These are phyloP conservation scores for Amborella trichopoda DNA, from an alignment of 164 flowering plant genomes.

Conservation along the genomic window DNA sequence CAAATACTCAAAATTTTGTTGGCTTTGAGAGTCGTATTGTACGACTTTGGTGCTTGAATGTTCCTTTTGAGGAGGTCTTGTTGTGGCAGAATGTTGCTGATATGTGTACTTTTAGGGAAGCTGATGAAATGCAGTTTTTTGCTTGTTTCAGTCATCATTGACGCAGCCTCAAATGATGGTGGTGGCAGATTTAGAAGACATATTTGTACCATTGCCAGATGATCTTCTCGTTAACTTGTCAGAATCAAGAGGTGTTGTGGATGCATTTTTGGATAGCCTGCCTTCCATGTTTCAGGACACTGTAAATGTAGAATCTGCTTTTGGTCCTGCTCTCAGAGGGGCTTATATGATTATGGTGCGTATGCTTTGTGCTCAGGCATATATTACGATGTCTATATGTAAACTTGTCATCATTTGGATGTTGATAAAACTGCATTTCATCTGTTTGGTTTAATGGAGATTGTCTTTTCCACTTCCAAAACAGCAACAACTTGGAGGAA, in stretches of 20 bases:
- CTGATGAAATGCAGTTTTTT: slow-evolving; percentile 14
- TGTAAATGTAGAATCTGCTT: slow-evolving; percentile 86
- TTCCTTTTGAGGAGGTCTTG: no score
- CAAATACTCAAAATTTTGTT: no score
- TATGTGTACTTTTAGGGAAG: no score
- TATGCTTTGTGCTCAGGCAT: no score
- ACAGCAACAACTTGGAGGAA: slow-evolving; percentile 97
- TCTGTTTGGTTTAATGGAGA: background rate
- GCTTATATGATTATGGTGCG: slow-evolving; percentile 91
- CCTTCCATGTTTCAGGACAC: slow-evolving; percentile 91
- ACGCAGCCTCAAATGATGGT: slow-evolving; percentile 99
- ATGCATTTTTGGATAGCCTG: slow-evolving; percentile 83
- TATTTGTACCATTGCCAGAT: slow-evolving; percentile 92
- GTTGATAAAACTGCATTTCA: no score
- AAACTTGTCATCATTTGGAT: no score
- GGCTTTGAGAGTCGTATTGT: no score
- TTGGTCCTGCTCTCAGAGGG: slow-evolving; percentile 94
- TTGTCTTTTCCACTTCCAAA: slow-evolving; percentile 1
- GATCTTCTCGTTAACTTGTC: slow-evolving; percentile 96
- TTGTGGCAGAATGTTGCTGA: background rate
- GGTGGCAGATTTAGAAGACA: slow-evolving; percentile 88
- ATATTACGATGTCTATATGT: no score
- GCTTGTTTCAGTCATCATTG: slow-evolving; percentile 69
- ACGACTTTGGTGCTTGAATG: no score
- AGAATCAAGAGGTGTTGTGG: slow-evolving; percentile 88